Base-by-base conservation (phyloP, 305 asterid genomes). In the Fraxinus xanthoxyloides region DNA sequence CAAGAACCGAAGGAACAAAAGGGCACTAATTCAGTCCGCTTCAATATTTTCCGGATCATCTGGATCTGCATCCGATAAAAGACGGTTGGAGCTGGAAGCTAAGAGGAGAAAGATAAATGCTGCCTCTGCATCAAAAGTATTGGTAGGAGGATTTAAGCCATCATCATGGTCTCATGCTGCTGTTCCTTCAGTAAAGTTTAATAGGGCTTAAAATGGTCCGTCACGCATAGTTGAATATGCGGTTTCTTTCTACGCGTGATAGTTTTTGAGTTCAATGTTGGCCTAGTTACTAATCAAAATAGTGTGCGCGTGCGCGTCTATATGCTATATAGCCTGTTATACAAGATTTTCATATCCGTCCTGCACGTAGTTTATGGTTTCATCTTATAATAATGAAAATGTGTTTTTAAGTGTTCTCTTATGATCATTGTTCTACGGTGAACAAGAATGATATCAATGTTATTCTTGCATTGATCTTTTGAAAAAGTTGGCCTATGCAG, bases 71-170 rank as follows among this genome's bases (percentile, higher is more conserved):
- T 82, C 92, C 34, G 87, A 88, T 17, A 85, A 79, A 82, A 84
- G 87, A 73, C 88, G 87, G 1, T 19, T 87, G 90, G 99, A 93
- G 84, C 91, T 94, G 12, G 95, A 88, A 83, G 88, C 93, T 24
- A 94, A 95, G 90, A 91, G 92, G 87, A 88, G 95, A 80, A 95
- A 88, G 77, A 93, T 93, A 73, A 87, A 88, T 63, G 97, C 98
- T 17, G 67, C 85, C 10, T 81, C 88, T 48, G 98, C 93, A 7
- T 93, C 98, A 7, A 91, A 86, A 38, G 13, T 93, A 72, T 84
- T 95, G 24, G 87, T 86, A 7, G 99, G 99, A 77, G 94, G 94
- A 82, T 78, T 87, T 81, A 92, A 91, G 88, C 94, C 96, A 13
- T 93, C 92, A 12, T 87, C 96, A 0, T 87, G 92, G 95, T 79